These are phyloP conservation scores for Setomelanomma holmii DNA, from an alignment of 2,329 filamentous ascomycete genomes.

Conservation along the genomic window DNA sequence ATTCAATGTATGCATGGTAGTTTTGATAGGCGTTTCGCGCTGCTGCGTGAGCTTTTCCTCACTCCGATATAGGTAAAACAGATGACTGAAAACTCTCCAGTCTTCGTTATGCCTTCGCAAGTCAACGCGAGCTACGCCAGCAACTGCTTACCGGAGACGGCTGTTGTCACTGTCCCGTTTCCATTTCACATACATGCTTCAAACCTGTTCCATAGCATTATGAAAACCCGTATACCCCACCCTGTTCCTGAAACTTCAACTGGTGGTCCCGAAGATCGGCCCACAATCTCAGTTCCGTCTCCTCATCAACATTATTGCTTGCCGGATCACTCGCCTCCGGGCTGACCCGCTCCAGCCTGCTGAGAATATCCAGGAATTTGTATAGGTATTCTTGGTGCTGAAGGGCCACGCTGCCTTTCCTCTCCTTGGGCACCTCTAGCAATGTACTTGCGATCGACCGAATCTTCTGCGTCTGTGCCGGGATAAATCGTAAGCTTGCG, in stretches of 20 bases:
- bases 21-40: too few relatives aligned
- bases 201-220: constrained; percentile 2
- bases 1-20: too few relatives aligned
- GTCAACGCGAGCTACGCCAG: too few relatives aligned
- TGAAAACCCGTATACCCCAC: constrained; percentile 59
- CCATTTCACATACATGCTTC: background rate
- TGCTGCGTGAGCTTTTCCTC: too few relatives aligned
- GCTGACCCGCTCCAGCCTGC: constrained; percentile 73
- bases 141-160: too few relatives aligned
- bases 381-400: constrained; percentile 75
- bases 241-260: constrained; percentile 71
- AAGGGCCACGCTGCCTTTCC: constrained; percentile 60
- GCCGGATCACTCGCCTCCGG: constrained; percentile 44
- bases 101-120: too few relatives aligned
- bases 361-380: constrained; percentile 76
- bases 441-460: constrained; percentile 83
- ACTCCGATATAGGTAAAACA: too few relatives aligned
- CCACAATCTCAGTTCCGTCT: constrained; percentile 79
- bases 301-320: constrained; percentile 64
- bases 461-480: constrained; percentile 75
- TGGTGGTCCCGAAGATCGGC: constrained; percentile 81
- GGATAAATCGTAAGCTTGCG: constrained; percentile 34
- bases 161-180: too few relatives aligned
- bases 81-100: too few relatives aligned
- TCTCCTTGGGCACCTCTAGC: constrained; percentile 66